Evolutionary conservation across 306 rosid species (phyloP).

Genomic region (Bauhinia variegata): DNA sequence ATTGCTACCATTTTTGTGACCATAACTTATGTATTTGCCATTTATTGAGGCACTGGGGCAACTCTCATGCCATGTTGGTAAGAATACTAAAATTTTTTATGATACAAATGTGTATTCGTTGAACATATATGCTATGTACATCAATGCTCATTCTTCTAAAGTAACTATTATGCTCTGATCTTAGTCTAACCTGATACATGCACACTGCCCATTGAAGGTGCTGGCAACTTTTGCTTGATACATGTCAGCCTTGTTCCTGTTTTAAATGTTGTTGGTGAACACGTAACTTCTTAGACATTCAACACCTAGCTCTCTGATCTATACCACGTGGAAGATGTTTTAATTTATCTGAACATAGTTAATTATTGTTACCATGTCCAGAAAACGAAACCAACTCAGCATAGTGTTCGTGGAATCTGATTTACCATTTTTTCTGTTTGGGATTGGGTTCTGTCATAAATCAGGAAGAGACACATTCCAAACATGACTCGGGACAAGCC

Average conservation of each 20-base stretch:
- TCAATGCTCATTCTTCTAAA: constrained; percentile 6
- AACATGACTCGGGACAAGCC: too few relatives aligned
- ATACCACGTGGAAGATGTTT: too few relatives aligned
- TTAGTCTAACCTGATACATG: constrained; percentile 17
- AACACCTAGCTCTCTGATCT: too few relatives aligned
- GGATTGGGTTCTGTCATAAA: too few relatives aligned
- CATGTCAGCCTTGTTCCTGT: constrained; percentile 93
- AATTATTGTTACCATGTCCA: too few relatives aligned
- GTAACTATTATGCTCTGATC: background rate
- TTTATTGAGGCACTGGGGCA: constrained; percentile 84
- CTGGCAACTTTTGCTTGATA: constrained; percentile 73
- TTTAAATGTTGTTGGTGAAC: constrained; percentile 87
- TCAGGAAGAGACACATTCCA: too few relatives aligned
- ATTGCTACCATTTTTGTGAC: too few relatives aligned
- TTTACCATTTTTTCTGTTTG: too few relatives aligned
- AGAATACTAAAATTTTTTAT: constrained; percentile 30
- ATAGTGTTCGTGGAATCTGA: constrained; percentile 80
- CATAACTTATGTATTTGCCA: too few relatives aligned
- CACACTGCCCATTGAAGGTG: constrained; percentile 54
- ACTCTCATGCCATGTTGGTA: constrained; percentile 77
- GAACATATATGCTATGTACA: background rate
- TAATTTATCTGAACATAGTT: too few relatives aligned
- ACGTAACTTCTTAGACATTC: constrained; percentile 53
- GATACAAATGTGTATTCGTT: constrained; percentile 15
- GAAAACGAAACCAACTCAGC: constrained; percentile 92